Evolutionary conservation across 148 eudicot genomes (phyloP), one percentile per base, ranked within the genome.

Genomic region (Heliamphora exappendiculata): DNA sequence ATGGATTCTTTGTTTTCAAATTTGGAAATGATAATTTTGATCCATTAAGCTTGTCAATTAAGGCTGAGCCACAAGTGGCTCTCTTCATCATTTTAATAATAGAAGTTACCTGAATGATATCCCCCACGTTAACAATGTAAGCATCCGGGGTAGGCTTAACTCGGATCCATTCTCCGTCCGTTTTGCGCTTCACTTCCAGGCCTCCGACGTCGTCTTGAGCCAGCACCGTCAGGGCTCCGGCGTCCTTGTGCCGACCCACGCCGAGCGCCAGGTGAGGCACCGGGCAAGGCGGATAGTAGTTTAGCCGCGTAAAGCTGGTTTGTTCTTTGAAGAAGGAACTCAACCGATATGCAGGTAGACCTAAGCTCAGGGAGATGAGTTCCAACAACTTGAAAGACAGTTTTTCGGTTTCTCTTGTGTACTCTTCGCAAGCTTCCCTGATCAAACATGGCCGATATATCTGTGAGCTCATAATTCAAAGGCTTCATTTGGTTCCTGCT

Each of bases 161-260:
- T 16, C 73, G 75, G 60, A 85, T 64, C 88, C 89, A 87, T 45
- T 85, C 84, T 22, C 89, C 89, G 49, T 87, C 84, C 16, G 80
- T 58, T 65, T 84, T 84, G 12, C 86, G 67, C 67, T 79, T 71
- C 19, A 87, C 88, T 83, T 87, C 85, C 9, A 87, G 73, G 34
- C 90, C 90, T 8, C 81, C 84, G 62, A 85, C 85, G 47, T 79
- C 78, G 37, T 87, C 88, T 65, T 85, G 88, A 17, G 90, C 78
- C 2, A 85, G 80, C 31, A 87, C 83, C 4, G 90, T 87, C 39
- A 87, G 29, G 79, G 66, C 85, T n/a, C 85, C 85, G 0, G 83
- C 74, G 67, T 87, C 88, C 76, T 87, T 87, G 71, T 87, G 90
- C 19, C 57, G 79, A 67, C 80, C 77, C 5, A 85, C 86, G 11